phyloP scores from a whole-genome alignment of 345 rosid genomes.

The Raphanus sativus region DNA sequence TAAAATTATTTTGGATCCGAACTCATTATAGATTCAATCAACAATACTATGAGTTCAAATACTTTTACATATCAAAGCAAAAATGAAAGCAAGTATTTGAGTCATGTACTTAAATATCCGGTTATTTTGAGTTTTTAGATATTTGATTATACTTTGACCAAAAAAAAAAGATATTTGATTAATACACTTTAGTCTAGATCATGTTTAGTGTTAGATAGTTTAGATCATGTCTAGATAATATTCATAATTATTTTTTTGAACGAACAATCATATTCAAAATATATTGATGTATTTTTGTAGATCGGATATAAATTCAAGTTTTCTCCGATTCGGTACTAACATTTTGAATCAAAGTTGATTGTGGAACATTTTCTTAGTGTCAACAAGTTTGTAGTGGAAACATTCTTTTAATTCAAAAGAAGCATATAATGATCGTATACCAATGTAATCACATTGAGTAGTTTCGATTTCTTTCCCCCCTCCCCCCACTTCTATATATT shows the following conservation, averaged over 20 bases:
- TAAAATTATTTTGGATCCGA: too few relatives aligned
- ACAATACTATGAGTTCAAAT: not conserved
- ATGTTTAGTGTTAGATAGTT: too few relatives aligned
- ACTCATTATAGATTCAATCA: too few relatives aligned
- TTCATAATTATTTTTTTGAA: too few relatives aligned
- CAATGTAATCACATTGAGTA: slow-evolving; percentile 35
- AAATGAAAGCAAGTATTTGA: not conserved
- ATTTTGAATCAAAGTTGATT: not conserved
- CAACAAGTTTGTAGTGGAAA: slow-evolving; percentile 14
- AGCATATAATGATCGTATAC: slow-evolving; percentile 30
- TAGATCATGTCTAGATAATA: not conserved
- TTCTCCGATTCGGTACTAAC: not conserved
- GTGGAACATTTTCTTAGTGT: not conserved
- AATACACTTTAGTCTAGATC: not conserved
- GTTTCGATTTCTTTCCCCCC: slow-evolving; percentile 8
- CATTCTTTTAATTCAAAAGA: slow-evolving; percentile 14
- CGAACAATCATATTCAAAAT: too few relatives aligned
- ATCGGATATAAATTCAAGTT: too few relatives aligned
- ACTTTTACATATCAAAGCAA: not conserved
- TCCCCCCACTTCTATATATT: slow-evolving; percentile 9
- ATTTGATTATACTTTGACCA: too few relatives aligned
- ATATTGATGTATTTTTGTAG: too few relatives aligned
- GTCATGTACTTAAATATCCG: too few relatives aligned
- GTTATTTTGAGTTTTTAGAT: too few relatives aligned
- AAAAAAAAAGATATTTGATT: too few relatives aligned